phyloP scores from a whole-genome alignment of 1,284 basidiomycete species.

The Polyporus tsugae region DNA sequence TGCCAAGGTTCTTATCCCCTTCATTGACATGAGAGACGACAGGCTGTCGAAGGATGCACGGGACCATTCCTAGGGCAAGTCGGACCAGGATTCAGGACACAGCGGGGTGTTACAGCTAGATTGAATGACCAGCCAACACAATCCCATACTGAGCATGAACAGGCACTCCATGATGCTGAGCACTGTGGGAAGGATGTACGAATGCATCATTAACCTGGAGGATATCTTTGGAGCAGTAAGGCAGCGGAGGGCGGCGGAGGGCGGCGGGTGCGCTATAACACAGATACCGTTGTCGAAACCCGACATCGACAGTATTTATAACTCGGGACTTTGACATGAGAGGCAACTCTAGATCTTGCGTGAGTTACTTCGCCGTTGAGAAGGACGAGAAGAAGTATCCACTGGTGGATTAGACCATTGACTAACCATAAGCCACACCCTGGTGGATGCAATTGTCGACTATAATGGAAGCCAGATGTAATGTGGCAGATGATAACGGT shows the following conservation, averaged over 20 bases:
- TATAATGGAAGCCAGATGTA: neutral
- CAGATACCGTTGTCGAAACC: neutral
- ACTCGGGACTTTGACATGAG: neutral
- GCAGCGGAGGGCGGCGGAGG: too few relatives aligned
- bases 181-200: neutral
- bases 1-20: neutral
- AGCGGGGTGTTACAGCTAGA: neutral
- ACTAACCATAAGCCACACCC: neutral
- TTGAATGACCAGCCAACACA: neutral
- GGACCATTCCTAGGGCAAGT: neutral
- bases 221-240: neutral
- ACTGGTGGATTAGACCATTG: neutral
- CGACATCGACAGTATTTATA: neutral
- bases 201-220: neutral
- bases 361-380: neutral
- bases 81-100: neutral
- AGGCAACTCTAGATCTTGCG: neutral
- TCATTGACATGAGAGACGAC: neutral
- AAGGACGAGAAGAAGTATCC: neutral
- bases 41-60: neutral
- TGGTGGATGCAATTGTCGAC: neutral
- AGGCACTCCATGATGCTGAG: neutral
- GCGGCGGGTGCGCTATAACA: too few relatives aligned
- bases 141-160: neutral
- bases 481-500: neutral